A percentile compares a stretch with the other conserved stretches of the same genome.
Conservation (phyloP, 768 basidiomycete species). For the Royoungia palumana region DNA sequence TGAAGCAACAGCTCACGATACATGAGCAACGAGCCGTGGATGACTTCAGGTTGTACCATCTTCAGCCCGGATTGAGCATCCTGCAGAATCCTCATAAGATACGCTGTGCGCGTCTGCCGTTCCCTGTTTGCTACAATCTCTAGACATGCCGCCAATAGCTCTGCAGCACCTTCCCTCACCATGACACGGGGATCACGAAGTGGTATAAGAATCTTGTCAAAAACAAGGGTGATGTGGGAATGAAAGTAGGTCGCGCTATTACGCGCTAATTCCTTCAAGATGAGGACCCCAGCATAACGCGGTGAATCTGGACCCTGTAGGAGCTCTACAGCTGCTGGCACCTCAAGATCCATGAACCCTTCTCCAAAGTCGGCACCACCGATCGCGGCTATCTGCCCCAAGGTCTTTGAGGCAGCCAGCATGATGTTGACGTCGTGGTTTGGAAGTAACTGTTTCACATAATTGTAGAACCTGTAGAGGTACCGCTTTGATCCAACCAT, state of each 20-base stretch:
- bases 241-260: slow-evolving; percentile 88
- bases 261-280: slow-evolving; percentile 88
- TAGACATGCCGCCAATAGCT: slow-evolving; percentile 88
- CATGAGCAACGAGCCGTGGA: slow-evolving; percentile 89
- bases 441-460: slow-evolving; percentile 89
- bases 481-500: slow-evolving; percentile 76
- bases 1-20: slow-evolving; percentile 89
- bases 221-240: slow-evolving; percentile 80
- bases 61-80: slow-evolving; percentile 85
- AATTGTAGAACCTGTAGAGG: slow-evolving; percentile 86
- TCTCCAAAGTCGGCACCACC: slow-evolving; percentile 84
- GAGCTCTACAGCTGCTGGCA: slow-evolving; percentile 77
- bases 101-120: slow-evolving; percentile 59
- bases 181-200: slow-evolving; percentile 85
- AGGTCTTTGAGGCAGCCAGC: slow-evolving; percentile 89
- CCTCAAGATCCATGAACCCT: slow-evolving; percentile 85
- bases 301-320: slow-evolving; percentile 77
- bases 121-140: slow-evolving; percentile 81
- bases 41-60: slow-evolving; percentile 77
- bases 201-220: slow-evolving; percentile 91
- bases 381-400: slow-evolving; percentile 82
- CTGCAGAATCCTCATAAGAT: slow-evolving; percentile 77
- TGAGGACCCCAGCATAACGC: slow-evolving; percentile 90
- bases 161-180: slow-evolving; percentile 90
- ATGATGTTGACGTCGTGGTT: slow-evolving; percentile 91